These are phyloP conservation scores for Syzygium aqueum DNA, from an alignment of 345 rosid genomes.

Conservation along the genomic window DNA sequence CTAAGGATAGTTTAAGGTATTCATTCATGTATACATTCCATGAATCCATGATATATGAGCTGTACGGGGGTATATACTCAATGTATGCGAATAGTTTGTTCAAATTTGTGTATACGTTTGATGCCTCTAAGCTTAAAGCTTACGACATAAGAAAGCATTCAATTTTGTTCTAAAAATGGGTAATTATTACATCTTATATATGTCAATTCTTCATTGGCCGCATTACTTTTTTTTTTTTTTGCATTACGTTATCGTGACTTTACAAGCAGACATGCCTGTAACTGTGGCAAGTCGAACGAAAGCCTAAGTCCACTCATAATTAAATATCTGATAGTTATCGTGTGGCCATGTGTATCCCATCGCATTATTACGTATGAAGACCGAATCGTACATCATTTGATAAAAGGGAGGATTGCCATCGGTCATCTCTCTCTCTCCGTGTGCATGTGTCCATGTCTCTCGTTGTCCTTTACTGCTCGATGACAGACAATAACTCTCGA, in stretches of 20 bases:
- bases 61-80: too few relatives aligned
- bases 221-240: too few relatives aligned
- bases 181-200: too few relatives aligned
- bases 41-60: too few relatives aligned
- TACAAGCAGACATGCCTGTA: not conserved
- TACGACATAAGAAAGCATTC: too few relatives aligned
- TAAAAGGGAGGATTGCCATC: not conserved
- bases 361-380: not conserved
- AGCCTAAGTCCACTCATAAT: not conserved
- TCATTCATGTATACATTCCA: too few relatives aligned
- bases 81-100: too few relatives aligned
- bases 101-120: too few relatives aligned
- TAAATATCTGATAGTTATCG: not conserved
- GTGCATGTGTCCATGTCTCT: not conserved
- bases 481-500: not conserved
- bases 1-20: too few relatives aligned
- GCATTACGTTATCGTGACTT: not conserved
- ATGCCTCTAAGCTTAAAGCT: too few relatives aligned
- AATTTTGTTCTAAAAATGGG: too few relatives aligned
- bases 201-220: too few relatives aligned
- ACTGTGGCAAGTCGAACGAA: not conserved
- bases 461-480: not conserved
- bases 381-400: not conserved
- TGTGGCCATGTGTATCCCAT: not conserved
- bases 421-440: not conserved